These are phyloP conservation scores for Phytophthora uliginosa DNA, from an alignment of 352 stramenopile genomes.

Conservation along the genomic window DNA sequence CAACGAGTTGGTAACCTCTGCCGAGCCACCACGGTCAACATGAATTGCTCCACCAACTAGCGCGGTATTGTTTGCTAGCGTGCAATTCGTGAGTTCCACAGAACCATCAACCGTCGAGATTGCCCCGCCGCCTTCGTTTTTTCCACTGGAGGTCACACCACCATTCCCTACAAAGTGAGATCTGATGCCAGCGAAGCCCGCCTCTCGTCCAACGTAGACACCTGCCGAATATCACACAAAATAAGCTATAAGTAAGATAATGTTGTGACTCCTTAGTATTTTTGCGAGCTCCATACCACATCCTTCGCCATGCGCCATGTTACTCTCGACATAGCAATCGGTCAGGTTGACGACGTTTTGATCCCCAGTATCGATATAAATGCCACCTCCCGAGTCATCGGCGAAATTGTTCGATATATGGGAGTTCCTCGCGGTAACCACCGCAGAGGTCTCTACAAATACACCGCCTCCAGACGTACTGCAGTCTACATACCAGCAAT, in stretches of 20 bases:
- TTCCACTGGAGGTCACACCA: slow-evolving; percentile 55
- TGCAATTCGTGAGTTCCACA: slow-evolving; percentile 42
- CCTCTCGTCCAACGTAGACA: slow-evolving; percentile 64
- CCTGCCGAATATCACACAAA: slow-evolving; percentile 22
- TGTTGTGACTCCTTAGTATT: background rate
- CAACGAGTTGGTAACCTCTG: slow-evolving; percentile 26
- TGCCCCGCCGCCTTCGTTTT: slow-evolving; percentile 64
- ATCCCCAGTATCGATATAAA: slow-evolving; percentile 68
- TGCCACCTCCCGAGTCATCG: slow-evolving; percentile 65
- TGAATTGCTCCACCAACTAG: slow-evolving; percentile 54
- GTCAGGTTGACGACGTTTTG: slow-evolving; percentile 46
- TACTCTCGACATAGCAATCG: slow-evolving; percentile 34
- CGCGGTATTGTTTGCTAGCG: slow-evolving; percentile 62
- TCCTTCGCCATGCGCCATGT: slow-evolving; percentile 56
- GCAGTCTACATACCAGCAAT: slow-evolving; percentile 38
- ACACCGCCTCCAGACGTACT: slow-evolving; percentile 62
- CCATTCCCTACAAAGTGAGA: slow-evolving; percentile 52
- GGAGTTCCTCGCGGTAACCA: slow-evolving; percentile 31
- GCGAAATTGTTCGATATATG: slow-evolving; percentile 54
- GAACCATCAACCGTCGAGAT: slow-evolving; percentile 54
- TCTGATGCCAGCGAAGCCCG: slow-evolving; percentile 28
- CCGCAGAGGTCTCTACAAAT: slow-evolving; percentile 50
- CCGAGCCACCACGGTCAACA: slow-evolving; percentile 41
- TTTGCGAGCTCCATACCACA: slow-evolving; percentile 41
- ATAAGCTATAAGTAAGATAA: background rate